phyloP scores from a whole-genome alignment of 2,329 filamentous ascomycete species.

The Cladophialophora yegresii region DNA sequence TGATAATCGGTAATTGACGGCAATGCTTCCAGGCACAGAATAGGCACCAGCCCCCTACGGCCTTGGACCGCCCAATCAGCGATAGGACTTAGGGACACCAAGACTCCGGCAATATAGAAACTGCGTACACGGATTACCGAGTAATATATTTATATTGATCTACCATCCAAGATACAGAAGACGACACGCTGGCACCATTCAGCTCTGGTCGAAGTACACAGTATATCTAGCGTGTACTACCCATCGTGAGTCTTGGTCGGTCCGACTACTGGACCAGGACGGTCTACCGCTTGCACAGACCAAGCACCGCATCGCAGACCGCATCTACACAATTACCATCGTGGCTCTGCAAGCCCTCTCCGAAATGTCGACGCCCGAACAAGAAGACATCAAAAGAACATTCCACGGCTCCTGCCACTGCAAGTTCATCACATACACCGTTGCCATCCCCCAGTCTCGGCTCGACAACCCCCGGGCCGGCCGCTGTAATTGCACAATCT shows the following conservation, averaged over 20 bases:
- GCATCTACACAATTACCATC: neutral
- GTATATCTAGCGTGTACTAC: neutral
- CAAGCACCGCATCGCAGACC: too few relatives aligned
- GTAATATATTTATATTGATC: too few relatives aligned
- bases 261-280: neutral
- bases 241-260: neutral
- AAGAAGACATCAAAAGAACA: conserved; percentile 30
- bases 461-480: conserved; percentile 16
- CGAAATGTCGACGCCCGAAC: neutral
- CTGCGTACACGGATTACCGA: too few relatives aligned
- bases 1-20: neutral
- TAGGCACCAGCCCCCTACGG: neutral
- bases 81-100: neutral
- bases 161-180: neutral
- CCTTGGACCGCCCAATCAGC: neutral
- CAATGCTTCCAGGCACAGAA: neutral
- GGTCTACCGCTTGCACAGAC: neutral
- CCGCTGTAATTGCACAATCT: conserved; percentile 37
- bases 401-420: conserved; percentile 58
- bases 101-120: neutral
- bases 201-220: neutral
- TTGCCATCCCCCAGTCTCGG: conserved; percentile 38
- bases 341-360: neutral
- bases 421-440: conserved; percentile 56
- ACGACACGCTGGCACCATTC: neutral